Base-by-base conservation (phyloP, 306 rosid genomes). In the Gleditsia sinensis region DNA sequence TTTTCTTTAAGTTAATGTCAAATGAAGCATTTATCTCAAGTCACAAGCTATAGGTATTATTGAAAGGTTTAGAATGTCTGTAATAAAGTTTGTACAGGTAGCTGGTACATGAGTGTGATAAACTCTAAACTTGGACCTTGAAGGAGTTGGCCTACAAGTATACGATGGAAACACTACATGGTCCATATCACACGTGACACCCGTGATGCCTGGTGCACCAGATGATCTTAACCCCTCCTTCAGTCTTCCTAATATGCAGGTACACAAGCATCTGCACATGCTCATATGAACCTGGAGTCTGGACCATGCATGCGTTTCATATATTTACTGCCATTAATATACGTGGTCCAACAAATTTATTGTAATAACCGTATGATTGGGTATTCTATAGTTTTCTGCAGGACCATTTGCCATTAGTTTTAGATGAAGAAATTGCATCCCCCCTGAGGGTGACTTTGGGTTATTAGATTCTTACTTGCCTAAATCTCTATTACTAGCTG, bases 131-230 rank as follows among this genome's bases (percentile, higher is more conserved):
- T 19, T 37, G 3, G 40, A 68, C 69, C 34, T 49, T 40, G 72
- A 66, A 61, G 73, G 55, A 59, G 2, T 65, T 75, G 70, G 17
- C 49, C 48, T 24, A 30, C 32, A 30, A 71, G 54, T 25, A 40
- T 28, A 46, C 16, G 14, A 37, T 21, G 21, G 12, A 19, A 49
- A 42, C 43, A 42, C 37, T 43, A 71, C 3, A 76, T 85, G 90
- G 95, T 83, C 95, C 90, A 87, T 77, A 82, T 53, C 5, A 60
- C 90, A 85, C 86, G 86, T 87, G 95, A 83, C 27, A 57, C 64
- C 58, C n/a, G n/a, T n/a, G n/a, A 74, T 45, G 79, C n/a, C n/a
- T 34, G 28, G 67, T 19, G 19, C 46, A 17, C 45, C 11, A 32
- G 66, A 59, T 32, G 66, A 59, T 33, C 45, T 9, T 34, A 17